phyloP scores from a whole-genome alignment of 225 moss, liverwort and hornwort genomes.

The Pseudoscleropodium purum region DNA sequence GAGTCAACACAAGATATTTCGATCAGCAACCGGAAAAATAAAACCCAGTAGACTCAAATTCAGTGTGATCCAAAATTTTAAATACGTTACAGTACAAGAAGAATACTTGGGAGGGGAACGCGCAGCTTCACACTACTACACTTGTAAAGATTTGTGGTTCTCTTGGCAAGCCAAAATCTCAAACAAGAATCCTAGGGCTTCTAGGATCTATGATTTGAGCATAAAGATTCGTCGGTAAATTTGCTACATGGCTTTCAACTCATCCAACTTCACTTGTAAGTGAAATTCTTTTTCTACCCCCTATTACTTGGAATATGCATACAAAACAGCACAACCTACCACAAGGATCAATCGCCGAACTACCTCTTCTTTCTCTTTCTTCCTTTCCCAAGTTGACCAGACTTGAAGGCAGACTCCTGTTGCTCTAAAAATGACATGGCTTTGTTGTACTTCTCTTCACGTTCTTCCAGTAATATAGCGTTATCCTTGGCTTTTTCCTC shows the following conservation, averaged over 20 bases:
- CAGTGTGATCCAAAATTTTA: not conserved
- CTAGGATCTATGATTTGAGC: not conserved
- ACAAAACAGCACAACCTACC: not conserved
- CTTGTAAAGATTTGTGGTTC: not conserved
- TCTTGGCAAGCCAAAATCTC: not conserved
- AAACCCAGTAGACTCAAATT: not conserved
- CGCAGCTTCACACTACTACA: not conserved
- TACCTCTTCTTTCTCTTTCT: constrained; percentile 52
- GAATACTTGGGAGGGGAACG: not conserved
- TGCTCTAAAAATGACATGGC: constrained; percentile 90
- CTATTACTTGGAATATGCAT: not conserved
- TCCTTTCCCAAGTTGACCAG: constrained; percentile 91
- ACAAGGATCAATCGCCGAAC: not conserved
- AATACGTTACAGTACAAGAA: not conserved
- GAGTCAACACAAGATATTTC: not conserved
- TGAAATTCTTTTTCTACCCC: not conserved
- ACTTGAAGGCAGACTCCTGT: constrained; percentile 93
- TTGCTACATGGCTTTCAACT: not conserved
- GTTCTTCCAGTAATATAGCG: constrained; percentile 47
- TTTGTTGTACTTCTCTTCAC: constrained; percentile 78
- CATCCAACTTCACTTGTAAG: not conserved
- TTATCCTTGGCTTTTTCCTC: constrained; percentile 69
- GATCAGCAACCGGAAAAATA: not conserved
- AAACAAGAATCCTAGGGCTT: not conserved
- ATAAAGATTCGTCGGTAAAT: not conserved